phyloP scores from a whole-genome alignment of 2,329 filamentous ascomycete genomes.

The Neodidymelliopsis sp. region DNA sequence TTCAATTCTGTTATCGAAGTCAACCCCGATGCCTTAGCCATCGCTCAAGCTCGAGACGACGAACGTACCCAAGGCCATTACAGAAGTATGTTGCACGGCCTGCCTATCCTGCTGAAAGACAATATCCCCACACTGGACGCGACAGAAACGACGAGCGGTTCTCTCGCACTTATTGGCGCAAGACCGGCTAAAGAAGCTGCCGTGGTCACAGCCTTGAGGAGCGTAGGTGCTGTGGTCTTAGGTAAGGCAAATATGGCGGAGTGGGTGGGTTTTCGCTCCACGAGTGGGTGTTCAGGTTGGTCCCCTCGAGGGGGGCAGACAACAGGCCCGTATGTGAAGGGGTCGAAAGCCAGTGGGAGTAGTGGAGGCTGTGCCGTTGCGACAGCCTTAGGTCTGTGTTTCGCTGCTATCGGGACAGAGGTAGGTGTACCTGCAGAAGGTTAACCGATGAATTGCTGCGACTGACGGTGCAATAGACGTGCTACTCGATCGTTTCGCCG shows the following conservation, averaged over 20 bases:
- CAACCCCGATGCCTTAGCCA: constrained; percentile 54
- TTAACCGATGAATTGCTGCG: neutral
- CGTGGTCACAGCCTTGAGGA: constrained; percentile 62
- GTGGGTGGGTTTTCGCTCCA: constrained; percentile 66
- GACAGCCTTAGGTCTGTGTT: constrained; percentile 63
- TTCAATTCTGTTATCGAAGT: constrained; percentile 64
- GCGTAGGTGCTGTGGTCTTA: constrained; percentile 66
- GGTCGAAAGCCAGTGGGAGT: constrained; percentile 67
- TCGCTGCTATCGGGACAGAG: constrained; percentile 66
- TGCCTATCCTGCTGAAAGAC: constrained; percentile 69
- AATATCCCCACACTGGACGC: constrained; percentile 61
- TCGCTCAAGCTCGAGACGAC: constrained; percentile 59
- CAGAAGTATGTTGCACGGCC: constrained; percentile 62
- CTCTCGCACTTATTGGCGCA: constrained; percentile 65
- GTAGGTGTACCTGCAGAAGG: constrained; percentile 22
- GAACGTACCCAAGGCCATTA: constrained; percentile 53
- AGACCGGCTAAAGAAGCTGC: constrained; percentile 63
- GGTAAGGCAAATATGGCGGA: constrained; percentile 69
- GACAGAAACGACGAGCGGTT: constrained; percentile 57
- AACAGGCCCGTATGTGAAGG: constrained; percentile 63
- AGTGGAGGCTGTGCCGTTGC: constrained; percentile 67
- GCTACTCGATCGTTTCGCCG: constrained; percentile 24
- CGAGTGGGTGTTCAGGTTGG: constrained; percentile 66
- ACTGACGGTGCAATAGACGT: constrained; percentile 10
- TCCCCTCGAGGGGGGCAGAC: constrained; percentile 67